phyloP scores from a whole-genome alignment of 768 basidiomycete species.

The Rhodotorula graminis region DNA sequence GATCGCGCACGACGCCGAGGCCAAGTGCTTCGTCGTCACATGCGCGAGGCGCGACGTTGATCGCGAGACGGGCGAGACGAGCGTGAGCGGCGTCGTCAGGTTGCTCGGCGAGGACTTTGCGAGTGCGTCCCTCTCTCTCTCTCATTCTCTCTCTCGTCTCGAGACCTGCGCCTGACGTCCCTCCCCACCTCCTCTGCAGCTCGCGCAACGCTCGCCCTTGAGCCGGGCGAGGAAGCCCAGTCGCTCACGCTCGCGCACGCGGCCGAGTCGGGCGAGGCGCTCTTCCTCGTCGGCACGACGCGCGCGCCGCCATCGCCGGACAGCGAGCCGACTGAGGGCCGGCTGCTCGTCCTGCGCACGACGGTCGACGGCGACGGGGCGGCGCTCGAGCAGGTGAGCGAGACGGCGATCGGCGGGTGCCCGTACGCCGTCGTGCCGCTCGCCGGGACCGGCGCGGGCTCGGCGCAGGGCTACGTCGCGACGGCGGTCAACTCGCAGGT shows the following conservation, averaged over 20 bases:
- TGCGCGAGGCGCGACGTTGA: constrained; percentile 57
- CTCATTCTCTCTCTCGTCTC: neutral
- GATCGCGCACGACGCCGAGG: constrained; percentile 58
- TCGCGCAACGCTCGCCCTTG: constrained; percentile 3
- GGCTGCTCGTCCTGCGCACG: constrained; percentile 26
- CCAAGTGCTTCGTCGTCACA: constrained; percentile 63
- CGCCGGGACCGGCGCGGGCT: too few relatives aligned
- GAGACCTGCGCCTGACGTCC: neutral
- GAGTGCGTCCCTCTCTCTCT: constrained; percentile 50
- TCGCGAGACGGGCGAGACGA: constrained; percentile 55
- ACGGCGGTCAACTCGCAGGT: constrained; percentile 34
- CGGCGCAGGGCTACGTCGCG: constrained; percentile 7
- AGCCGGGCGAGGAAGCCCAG: constrained; percentile 19
- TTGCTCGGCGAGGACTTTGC: constrained; percentile 65
- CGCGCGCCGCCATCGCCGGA: constrained; percentile 29
- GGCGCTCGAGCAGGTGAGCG: constrained; percentile 42
- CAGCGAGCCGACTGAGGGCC: constrained; percentile 36
- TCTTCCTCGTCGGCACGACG: constrained; percentile 51
- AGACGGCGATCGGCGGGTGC: constrained; percentile 56
- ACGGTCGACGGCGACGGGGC: neutral
- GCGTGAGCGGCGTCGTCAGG: constrained; percentile 58
- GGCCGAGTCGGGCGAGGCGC: neutral
- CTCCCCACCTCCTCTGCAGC: neutral
- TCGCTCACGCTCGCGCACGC: neutral
- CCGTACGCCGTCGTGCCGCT: constrained; percentile 60